phyloP scores from a whole-genome alignment of 176 grass and related monocot species.

The Bothriochloa decipiens region DNA sequence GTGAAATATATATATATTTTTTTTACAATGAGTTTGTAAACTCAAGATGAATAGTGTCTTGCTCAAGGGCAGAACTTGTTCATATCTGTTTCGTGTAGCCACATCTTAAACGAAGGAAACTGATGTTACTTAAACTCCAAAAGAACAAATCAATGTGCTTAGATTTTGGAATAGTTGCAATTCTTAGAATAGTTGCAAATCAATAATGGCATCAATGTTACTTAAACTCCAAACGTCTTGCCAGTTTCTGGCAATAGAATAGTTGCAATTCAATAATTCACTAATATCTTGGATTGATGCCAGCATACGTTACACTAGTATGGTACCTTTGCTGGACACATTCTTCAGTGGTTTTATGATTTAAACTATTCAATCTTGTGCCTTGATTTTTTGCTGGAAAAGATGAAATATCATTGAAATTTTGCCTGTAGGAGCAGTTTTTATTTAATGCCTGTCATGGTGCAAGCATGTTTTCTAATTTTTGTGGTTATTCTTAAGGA shows the following conservation, averaged over 20 bases:
- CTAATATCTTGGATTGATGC: background rate
- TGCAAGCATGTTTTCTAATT: background rate
- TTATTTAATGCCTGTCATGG: background rate
- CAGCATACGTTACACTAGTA: constrained; percentile 19
- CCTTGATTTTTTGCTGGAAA: constrained; percentile 1
- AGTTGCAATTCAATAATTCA: too few relatives aligned
- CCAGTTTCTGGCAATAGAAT: too few relatives aligned
- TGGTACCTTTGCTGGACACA: constrained; percentile 20
- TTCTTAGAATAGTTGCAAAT: too few relatives aligned
- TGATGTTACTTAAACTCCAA: constrained; percentile 17
- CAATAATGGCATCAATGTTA: too few relatives aligned
- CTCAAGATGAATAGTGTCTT: constrained; percentile 25
- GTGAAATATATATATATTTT: background rate
- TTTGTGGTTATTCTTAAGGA: constrained; percentile 30
- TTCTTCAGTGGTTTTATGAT: constrained; percentile 15
- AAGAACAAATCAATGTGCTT: constrained; percentile 16
- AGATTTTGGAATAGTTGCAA: background rate
- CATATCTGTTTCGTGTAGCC: constrained; percentile 22
- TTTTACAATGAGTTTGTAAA: constrained; percentile 24
- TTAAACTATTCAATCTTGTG: constrained; percentile 14
- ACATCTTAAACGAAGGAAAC: constrained; percentile 16
- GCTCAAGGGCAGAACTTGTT: constrained; percentile 16
- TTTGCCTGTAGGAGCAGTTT: constrained; percentile 21
- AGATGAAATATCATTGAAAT: background rate
- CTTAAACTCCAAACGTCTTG: too few relatives aligned